Conservation (phyloP, 176 grass and related monocot species). For the Triticum timopheevii region DNA sequence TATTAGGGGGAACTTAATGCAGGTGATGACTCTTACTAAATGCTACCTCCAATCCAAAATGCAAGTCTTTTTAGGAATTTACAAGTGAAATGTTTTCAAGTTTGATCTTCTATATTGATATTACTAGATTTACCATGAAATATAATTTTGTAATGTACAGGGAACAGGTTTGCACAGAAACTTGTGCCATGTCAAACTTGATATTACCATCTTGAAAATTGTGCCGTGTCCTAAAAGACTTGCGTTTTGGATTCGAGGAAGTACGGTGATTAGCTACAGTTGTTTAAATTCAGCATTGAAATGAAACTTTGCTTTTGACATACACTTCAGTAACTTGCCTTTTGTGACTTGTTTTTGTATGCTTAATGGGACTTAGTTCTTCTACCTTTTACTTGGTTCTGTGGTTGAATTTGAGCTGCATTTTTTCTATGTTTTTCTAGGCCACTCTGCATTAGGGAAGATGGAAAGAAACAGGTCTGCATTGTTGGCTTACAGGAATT, state of each 20-base stretch:
- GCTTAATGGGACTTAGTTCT: not conserved
- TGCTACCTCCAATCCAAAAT: not conserved
- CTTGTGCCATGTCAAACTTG: not conserved
- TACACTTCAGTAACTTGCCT: not conserved
- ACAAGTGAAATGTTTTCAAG: not conserved
- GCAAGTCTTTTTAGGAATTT: not conserved
- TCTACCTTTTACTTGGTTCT: not conserved
- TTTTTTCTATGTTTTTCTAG: conserved; percentile 40
- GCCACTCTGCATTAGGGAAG: conserved; percentile 87
- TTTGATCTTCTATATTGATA: not conserved
- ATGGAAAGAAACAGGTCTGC: conserved; percentile 97
- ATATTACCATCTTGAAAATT: not conserved
- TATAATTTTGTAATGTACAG: not conserved
- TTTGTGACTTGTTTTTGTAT: not conserved
- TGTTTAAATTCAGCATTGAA: conserved; percentile 2
- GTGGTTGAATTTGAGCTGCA: not conserved
- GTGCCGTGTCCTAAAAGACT: not conserved
- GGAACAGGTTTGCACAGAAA: not conserved
- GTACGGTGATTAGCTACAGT: not conserved
- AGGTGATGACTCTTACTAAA: not conserved
- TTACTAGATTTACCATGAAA: not conserved
- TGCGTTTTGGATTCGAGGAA: not conserved
- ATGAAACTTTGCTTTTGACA: not conserved
- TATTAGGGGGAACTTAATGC: not conserved
- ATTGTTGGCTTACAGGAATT: conserved; percentile 98